A percentile compares a stretch with the other conserved stretches of the same genome.
Evolutionary conservation across 2,329 filamentous ascomycete genomes (phyloP).

Genomic region (Colletotrichum sp.): DNA sequence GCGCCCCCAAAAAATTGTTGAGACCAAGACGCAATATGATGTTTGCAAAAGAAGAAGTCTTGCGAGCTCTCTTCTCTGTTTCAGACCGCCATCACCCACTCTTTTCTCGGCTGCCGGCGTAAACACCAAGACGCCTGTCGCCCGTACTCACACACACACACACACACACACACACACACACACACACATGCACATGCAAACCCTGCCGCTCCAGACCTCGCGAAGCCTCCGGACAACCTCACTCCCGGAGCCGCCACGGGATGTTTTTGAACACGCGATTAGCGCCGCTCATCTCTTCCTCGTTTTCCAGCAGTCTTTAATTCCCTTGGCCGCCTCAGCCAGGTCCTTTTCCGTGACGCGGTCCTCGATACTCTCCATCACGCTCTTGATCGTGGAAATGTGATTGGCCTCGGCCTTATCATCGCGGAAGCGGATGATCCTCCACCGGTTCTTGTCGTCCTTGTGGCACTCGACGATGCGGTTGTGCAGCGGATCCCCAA

Average conservation of each 20-base stretch:
- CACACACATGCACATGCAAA: background rate
- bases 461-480: conserved; percentile 90
- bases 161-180: background rate
- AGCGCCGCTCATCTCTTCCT: conserved; percentile 33
- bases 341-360: conserved; percentile 85
- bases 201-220: background rate
- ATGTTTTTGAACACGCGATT: background rate
- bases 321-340: conserved; percentile 68
- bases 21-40: background rate
- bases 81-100: background rate
- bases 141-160: background rate
- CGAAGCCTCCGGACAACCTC: no score
- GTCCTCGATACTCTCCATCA: conserved; percentile 88
- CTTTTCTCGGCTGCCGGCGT: background rate
- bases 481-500: conserved; percentile 80
- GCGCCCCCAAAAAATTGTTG: background rate
- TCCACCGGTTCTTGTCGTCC: conserved; percentile 78
- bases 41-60: background rate
- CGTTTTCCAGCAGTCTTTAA: conserved; percentile 82
- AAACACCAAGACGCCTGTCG: background rate
- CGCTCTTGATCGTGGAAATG: conserved; percentile 80
- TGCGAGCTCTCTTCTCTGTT: background rate
- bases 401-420: conserved; percentile 95
- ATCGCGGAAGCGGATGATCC: conserved; percentile 87
- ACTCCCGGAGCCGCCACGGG: background rate